A percentile compares a stretch with the other conserved stretches of the same genome.
Conservation (phyloP, 179 eudicot genomes). For the Camellia oleifera region DNA sequence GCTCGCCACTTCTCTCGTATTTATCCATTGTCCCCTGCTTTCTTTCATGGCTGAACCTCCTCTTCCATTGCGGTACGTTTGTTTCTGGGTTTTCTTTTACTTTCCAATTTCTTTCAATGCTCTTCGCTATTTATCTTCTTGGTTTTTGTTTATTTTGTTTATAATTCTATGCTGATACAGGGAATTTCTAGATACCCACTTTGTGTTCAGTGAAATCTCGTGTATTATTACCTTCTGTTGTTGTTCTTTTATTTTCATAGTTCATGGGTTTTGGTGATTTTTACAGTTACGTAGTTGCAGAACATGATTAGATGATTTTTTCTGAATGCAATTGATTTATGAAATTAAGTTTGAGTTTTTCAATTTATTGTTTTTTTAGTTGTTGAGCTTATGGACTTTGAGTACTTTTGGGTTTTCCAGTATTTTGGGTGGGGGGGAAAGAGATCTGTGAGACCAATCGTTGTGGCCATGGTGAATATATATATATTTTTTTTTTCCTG, state of each 20-base stretch:
- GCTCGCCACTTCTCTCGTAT: neutral
- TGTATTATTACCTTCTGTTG: too few relatives aligned
- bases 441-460: too few relatives aligned
- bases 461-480: too few relatives aligned
- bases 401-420: neutral
- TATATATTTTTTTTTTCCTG: neutral
- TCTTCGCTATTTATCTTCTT: neutral
- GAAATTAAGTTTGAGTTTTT: neutral
- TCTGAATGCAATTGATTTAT: neutral
- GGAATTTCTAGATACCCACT: neutral
- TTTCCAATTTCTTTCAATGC: neutral
- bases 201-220: too few relatives aligned
- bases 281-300: neutral
- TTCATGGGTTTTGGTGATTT: neutral
- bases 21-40: neutral
- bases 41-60: constrained; percentile 1
- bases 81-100: neutral
- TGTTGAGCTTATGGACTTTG: neutral
- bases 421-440: neutral
- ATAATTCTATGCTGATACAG: neutral
- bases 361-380: neutral
- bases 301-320: neutral
- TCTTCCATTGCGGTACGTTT: constrained; percentile 8
- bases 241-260: too few relatives aligned
- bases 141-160: neutral